A percentile compares a stretch with the other conserved stretches of the same genome.
phyloP scores from a whole-genome alignment of 352 stramenopile species.

The Thalassiosira delicatula region DNA sequence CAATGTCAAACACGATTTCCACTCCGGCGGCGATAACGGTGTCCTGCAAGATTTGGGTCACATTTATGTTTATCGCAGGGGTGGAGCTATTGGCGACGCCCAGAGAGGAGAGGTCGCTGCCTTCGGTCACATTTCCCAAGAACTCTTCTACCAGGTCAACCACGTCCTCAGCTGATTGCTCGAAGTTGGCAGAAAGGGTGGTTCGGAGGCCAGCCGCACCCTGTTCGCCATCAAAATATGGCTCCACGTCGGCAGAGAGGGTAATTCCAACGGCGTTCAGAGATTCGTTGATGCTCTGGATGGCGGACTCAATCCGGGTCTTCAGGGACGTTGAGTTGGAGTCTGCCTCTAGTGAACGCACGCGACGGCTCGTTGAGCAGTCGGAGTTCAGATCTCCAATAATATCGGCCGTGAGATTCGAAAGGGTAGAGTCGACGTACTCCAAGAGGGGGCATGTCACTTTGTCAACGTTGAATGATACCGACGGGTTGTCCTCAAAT shows the following conservation, averaged over 20 bases:
- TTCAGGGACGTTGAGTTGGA: slow-evolving; percentile 22
- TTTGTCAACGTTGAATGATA: slow-evolving; percentile 40
- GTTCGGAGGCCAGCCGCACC: slow-evolving; percentile 16
- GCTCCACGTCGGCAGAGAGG: slow-evolving; percentile 6
- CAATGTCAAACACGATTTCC: slow-evolving; percentile 28
- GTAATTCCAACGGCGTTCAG: slow-evolving; percentile 28
- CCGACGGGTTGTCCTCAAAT: neutral
- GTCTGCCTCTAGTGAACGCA: neutral
- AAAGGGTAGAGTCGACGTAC: slow-evolving; percentile 24
- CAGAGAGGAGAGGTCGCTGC: neutral
- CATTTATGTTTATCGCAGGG: neutral
- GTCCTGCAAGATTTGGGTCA: slow-evolving; percentile 13
- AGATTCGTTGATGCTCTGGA: slow-evolving; percentile 24
- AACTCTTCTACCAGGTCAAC: slow-evolving; percentile 23
- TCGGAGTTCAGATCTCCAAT: slow-evolving; percentile 1
- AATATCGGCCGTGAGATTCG: slow-evolving; percentile 30
- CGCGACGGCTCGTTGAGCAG: slow-evolving; percentile 1
- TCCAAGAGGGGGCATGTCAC: slow-evolving; percentile 35
- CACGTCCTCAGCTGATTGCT: slow-evolving; percentile 6
- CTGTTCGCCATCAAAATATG: slow-evolving; percentile 24
- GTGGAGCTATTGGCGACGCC: neutral
- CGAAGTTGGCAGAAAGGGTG: slow-evolving; percentile 7
- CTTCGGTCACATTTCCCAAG: neutral
- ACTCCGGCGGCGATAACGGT: slow-evolving; percentile 31
- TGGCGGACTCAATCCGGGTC: slow-evolving; percentile 11